These are phyloP conservation scores for Dimocarpus longan DNA, from an alignment of 345 rosid genomes.

Conservation along the genomic window DNA sequence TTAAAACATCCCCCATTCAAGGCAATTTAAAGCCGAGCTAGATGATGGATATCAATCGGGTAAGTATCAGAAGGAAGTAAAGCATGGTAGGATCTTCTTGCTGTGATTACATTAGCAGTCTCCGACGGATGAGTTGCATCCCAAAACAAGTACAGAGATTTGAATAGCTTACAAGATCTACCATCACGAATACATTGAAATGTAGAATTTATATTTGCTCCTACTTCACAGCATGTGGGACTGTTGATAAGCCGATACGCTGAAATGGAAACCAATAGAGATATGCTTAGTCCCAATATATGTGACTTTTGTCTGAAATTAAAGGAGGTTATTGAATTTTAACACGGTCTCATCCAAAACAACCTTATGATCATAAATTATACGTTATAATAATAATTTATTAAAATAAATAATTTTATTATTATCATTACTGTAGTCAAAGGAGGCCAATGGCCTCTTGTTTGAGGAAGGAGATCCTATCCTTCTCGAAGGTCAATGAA, in stretches of 20 bases:
- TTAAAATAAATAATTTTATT: too few species aligned
- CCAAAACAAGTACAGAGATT: conserved; percentile 45
- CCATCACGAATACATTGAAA: neutral
- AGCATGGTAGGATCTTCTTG: conserved; percentile 25
- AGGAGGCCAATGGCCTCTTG: too few species aligned
- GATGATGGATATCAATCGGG: conserved; percentile 30
- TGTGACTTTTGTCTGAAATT: too few species aligned
- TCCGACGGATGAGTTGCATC: conserved; percentile 60
- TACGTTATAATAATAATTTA: too few species aligned
- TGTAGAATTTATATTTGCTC: neutral
- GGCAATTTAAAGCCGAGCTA: conserved; percentile 3
- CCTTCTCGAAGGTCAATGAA: too few species aligned
- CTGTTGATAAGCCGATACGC: neutral
- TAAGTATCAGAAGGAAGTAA: conserved; percentile 22
- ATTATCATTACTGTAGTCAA: too few species aligned
- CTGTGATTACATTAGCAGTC: conserved; percentile 25
- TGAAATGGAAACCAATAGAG: neutral
- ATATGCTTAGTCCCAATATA: too few species aligned
- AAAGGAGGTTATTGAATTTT: too few species aligned
- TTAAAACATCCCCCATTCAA: neutral
- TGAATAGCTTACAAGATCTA: conserved; percentile 2
- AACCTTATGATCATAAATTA: too few species aligned
- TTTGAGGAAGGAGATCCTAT: too few species aligned
- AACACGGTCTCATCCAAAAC: too few species aligned
- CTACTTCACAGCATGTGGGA: neutral